Base-by-base conservation (phyloP, 2,329 filamentous ascomycete genomes). In the Colletotrichum limetticola region DNA sequence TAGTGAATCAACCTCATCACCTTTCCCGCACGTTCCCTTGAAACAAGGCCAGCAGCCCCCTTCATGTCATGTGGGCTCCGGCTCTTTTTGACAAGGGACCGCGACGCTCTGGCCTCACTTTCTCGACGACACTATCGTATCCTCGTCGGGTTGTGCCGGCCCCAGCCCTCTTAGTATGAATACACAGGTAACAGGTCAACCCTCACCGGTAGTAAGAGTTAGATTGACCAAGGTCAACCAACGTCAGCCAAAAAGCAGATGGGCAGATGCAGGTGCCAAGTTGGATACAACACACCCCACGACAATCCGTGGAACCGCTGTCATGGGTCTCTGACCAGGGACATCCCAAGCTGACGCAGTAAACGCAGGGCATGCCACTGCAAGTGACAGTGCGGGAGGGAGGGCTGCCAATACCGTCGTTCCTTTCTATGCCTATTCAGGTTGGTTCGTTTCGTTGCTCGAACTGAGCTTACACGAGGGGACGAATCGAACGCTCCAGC, bases 21-120 rank as follows among this genome's bases (percentile, higher is more conserved):
- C 46, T 11, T 28, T 32, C 64, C 67, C 67, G 57, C 64, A 71
- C 59, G 63, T 71, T 55, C 66, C 59, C 32, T 59, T 69, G 69
- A 72, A 72, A 72, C 69, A 68, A 57, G 69, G 53, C 65, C 65
- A 62, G 42, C 28, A 62, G 35, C 49, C 57, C 22, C 26, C 46
- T n/a, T 57, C 64, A 49, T 49, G 57, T 71, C 37, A 26, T 68
- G 46, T 37, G 35, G 49, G 57, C 35, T 32, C 4, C 14, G 37
- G 49, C 30, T 59, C 28, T 24, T 42, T 42, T 42, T 19, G 37
- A 59, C 19, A 49, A 55, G 19, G 16, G 28, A 55, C 46, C 52
- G 16, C 26, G 26, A 32, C 59, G 26, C 64, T 68, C 22, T 62
- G 64, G 37, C 61, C 30, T 58, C n/a, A 42, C 46, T 26, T 26